phyloP scores from a whole-genome alignment of 495 filamentous ascomycete species.

The Penicillium psychrofluorescens region DNA sequence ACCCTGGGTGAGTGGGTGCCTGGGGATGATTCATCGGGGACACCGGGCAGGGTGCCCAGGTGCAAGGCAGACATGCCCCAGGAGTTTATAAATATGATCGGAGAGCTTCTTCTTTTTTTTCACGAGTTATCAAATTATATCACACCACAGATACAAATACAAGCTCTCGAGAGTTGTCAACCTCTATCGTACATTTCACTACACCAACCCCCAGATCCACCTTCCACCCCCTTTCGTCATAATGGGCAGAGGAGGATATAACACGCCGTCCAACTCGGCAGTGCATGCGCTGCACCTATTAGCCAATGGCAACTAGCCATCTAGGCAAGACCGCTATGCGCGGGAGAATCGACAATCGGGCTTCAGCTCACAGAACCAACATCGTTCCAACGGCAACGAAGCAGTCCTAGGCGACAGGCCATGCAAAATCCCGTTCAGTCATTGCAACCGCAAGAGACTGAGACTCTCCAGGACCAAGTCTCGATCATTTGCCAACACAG shows the following conservation, averaged over 20 bases:
- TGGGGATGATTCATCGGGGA: constrained; percentile 3
- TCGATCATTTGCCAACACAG: constrained; percentile 63
- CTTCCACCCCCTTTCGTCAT: not conserved
- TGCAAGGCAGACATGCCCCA: constrained; percentile 4
- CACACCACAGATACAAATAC: not conserved
- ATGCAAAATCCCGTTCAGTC: too few species aligned
- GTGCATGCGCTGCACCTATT: not conserved
- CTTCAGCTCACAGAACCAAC: not conserved
- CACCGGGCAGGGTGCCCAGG: not conserved
- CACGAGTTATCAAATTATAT: constrained; percentile 1
- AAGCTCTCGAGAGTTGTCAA: not conserved
- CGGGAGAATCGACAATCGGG: constrained; percentile 6
- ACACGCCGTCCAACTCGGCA: constrained; percentile 20
- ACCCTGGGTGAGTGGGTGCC: constrained; percentile 4
- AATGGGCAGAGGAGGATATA: constrained; percentile 52
- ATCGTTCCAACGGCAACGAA: not conserved
- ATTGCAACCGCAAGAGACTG: not conserved
- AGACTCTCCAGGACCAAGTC: not conserved
- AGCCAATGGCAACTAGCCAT: too few species aligned
- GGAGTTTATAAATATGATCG: constrained; percentile 1
- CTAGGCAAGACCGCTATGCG: not conserved
- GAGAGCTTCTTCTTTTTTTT: not conserved
- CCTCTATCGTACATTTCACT: not conserved
- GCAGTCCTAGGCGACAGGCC: not conserved
- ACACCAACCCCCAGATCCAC: too few species aligned